Percentiles rank a stretch among this genome's conserved stretches.
These are phyloP conservation scores for Sordariomycetes sp. DNA, from an alignment of 2,329 filamentous ascomycete species.

Conservation along the genomic window DNA sequence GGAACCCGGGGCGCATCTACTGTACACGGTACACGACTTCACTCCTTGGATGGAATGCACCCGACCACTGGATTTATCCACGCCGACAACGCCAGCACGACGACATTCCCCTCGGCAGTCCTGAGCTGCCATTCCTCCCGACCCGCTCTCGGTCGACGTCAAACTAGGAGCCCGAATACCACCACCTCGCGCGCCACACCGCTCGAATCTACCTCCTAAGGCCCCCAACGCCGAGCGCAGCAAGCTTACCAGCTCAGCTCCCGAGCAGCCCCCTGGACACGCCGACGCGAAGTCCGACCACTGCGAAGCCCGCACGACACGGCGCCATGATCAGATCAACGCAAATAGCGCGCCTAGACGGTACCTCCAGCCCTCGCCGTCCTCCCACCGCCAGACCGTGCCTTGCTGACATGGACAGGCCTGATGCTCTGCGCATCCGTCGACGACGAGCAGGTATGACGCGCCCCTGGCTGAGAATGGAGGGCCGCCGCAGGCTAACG, in stretches of 20 bases:
- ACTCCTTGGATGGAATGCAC: too few species aligned
- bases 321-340: slow-evolving; percentile 73
- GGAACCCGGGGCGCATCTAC: too few species aligned
- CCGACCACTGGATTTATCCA: too few species aligned
- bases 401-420: slow-evolving; percentile 37
- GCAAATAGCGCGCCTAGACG: slow-evolving; percentile 87
- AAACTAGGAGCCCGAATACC: too few species aligned
- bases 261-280: not conserved
- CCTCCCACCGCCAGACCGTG: not conserved
- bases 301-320: not conserved
- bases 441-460: slow-evolving; percentile 66
- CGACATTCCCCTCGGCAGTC: too few species aligned
- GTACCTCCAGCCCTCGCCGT: slow-evolving; percentile 26
- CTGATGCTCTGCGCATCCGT: slow-evolving; percentile 90
- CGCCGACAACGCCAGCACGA: too few species aligned
- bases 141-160: too few species aligned
- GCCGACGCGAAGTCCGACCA: not conserved
- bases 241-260: not conserved
- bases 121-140: too few species aligned
- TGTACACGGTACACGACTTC: too few species aligned
- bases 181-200: too few species aligned
- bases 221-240: too few species aligned
- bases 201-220: too few species aligned
- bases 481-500: not conserved
- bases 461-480: not conserved